Evolutionary conservation across 257 asterid genomes (phyloP).

Genomic region (Solanum bulbocastanum): DNA sequence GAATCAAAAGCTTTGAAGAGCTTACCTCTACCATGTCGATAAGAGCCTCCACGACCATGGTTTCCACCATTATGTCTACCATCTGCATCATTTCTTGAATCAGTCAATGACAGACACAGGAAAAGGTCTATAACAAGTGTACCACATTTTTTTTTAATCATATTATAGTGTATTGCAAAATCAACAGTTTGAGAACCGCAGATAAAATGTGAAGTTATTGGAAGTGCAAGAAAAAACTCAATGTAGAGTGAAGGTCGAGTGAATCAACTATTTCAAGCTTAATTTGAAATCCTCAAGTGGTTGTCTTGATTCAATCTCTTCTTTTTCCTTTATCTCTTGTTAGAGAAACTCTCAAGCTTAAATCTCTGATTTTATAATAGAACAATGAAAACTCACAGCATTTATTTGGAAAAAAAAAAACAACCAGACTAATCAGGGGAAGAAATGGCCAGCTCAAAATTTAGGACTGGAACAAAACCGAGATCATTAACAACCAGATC

Average conservation of each 20-base stretch:
- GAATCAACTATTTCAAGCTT: background rate
- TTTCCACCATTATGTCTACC: slow-evolving; percentile 75
- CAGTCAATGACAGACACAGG: background rate
- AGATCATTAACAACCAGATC: background rate
- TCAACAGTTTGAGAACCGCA: background rate
- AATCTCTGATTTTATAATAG: background rate
- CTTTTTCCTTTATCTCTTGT: background rate
- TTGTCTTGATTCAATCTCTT: background rate
- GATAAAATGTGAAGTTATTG: background rate
- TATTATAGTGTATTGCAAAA: background rate
- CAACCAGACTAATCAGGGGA: background rate
- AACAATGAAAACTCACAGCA: background rate
- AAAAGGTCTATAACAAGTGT: background rate
- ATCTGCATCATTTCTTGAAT: slow-evolving; percentile 27
- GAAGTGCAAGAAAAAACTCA: background rate
- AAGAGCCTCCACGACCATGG: slow-evolving; percentile 67
- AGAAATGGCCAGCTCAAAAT: background rate
- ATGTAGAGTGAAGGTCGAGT: background rate
- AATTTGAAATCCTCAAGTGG: background rate
- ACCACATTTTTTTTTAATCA: background rate
- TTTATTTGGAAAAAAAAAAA: background rate
- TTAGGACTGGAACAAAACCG: background rate
- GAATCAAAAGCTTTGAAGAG: background rate
- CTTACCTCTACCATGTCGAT: slow-evolving; percentile 75
- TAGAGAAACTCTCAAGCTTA: background rate